Conservation (phyloP, 2,329 filamentous ascomycete species). For the Cordyceps javanica region DNA sequence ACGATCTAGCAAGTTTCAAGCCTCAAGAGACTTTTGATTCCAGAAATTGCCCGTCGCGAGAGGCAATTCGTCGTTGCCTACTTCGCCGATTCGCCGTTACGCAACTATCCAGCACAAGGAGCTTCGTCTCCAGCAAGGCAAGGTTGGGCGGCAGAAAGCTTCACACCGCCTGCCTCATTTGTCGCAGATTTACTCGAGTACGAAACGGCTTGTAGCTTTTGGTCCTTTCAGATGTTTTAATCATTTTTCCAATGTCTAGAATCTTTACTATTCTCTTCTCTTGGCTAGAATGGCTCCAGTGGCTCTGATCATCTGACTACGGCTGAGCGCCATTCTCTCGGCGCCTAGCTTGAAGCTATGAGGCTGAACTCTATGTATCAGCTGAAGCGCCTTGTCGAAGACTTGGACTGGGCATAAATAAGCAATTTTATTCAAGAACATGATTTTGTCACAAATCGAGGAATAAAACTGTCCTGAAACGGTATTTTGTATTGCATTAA, state of each 20-base stretch:
- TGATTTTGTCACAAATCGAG: not conserved
- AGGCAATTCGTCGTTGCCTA: not conserved
- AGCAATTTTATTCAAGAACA: not conserved
- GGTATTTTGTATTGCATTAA: not conserved
- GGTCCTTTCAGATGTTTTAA: not conserved
- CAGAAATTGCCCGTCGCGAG: not conserved
- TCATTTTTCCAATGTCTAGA: not conserved
- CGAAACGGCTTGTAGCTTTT: not conserved
- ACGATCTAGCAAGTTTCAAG: not conserved
- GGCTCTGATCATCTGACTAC: not conserved
- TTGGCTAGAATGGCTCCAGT: not conserved
- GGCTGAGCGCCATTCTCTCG: constrained; percentile 6
- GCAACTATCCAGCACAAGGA: not conserved
- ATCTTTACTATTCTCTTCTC: not conserved
- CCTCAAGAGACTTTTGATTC: not conserved
- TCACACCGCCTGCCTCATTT: constrained; percentile 10
- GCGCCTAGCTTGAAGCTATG: not conserved
- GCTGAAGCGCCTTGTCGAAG: not conserved
- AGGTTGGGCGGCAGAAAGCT: constrained; percentile 9
- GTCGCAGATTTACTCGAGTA: not conserved
- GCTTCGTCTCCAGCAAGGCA: not conserved
- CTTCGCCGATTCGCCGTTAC: not conserved
- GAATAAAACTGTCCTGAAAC: not conserved
- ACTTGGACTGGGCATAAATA: not conserved
- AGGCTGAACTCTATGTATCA: not conserved